phyloP scores from a whole-genome alignment of 1,284 basidiomycete genomes.

The Puccinia hordei region DNA sequence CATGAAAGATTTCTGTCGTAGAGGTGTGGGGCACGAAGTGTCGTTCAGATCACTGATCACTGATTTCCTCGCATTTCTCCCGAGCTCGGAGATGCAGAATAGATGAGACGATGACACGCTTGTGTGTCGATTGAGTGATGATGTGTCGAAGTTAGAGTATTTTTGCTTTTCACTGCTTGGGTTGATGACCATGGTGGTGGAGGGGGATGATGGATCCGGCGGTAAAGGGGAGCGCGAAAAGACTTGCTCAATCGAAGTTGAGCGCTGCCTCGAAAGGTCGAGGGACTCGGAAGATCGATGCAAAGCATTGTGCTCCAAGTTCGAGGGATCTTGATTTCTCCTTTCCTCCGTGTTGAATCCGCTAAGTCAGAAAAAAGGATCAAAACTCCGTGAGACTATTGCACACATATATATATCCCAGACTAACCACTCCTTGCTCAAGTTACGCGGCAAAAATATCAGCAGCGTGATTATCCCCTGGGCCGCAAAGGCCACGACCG shows the following conservation, averaged over 20 bases:
- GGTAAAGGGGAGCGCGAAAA: background rate
- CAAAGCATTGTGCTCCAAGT: background rate
- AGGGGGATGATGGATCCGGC: background rate
- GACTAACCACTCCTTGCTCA: conserved; percentile 23
- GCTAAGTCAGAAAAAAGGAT: background rate
- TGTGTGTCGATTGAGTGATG: background rate
- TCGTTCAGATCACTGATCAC: background rate
- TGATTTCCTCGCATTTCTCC: background rate
- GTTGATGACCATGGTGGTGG: background rate
- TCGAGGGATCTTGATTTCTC: background rate
- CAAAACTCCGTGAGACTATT: background rate
- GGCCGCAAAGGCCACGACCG: conserved; percentile 20
- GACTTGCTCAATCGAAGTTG: background rate
- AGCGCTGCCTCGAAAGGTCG: background rate
- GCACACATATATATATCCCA: no score
- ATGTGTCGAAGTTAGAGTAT: background rate
- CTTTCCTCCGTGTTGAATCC: conserved; percentile 7
- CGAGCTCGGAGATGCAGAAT: background rate
- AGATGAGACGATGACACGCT: background rate
- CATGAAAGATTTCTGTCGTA: background rate
- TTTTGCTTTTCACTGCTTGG: background rate
- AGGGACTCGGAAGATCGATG: background rate
- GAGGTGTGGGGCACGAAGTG: background rate
- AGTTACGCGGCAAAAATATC: conserved; percentile 34
- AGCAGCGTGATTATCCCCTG: conserved; percentile 28